Percentiles rank a stretch among this genome's conserved stretches.
Conservation (phyloP, 495 filamentous ascomycete species). For the Penicillium angulare region DNA sequence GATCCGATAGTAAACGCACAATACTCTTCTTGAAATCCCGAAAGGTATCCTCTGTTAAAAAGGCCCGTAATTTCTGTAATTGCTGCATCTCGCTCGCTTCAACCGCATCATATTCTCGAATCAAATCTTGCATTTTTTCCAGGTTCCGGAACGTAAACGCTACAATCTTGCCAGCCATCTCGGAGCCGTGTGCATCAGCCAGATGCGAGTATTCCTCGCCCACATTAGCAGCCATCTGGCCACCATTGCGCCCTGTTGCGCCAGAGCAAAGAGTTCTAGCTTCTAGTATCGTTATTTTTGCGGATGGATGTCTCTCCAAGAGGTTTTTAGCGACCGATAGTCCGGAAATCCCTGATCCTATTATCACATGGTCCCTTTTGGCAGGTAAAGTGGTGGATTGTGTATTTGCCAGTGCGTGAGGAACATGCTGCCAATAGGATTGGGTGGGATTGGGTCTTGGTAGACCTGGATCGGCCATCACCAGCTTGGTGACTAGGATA, state of each 20-base stretch:
- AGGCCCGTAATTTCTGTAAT: slow-evolving; percentile 30
- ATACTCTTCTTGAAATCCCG: slow-evolving; percentile 24
- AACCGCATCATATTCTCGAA: slow-evolving; percentile 21
- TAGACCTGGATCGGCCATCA: slow-evolving; percentile 37
- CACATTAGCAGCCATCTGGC: slow-evolving; percentile 34
- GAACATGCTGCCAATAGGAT: slow-evolving; percentile 71
- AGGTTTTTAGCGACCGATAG: slow-evolving; percentile 59
- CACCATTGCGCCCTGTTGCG: slow-evolving; percentile 65
- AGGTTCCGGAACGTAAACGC: slow-evolving; percentile 31
- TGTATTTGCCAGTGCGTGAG: slow-evolving; percentile 53
- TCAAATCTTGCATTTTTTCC: slow-evolving; percentile 27
- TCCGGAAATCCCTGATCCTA: slow-evolving; percentile 72
- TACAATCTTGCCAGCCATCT: slow-evolving; percentile 29
- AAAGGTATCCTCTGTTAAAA: slow-evolving; percentile 24
- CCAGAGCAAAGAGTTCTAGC: slow-evolving; percentile 78
- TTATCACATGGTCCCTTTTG: slow-evolving; percentile 56
- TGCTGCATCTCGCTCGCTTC: slow-evolving; percentile 26
- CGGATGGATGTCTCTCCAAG: slow-evolving; percentile 30
- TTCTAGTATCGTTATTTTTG: slow-evolving; percentile 52
- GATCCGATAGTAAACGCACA: slow-evolving; percentile 22
- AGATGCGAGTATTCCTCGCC: slow-evolving; percentile 34
- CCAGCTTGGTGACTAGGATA: slow-evolving; percentile 13
- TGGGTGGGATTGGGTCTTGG: slow-evolving; percentile 58
- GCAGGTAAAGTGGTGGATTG: slow-evolving; percentile 46
- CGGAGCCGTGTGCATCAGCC: slow-evolving; percentile 15